These are phyloP conservation scores for Escovopsis sp. DNA, from an alignment of 2,329 filamentous ascomycete genomes.

Conservation along the genomic window DNA sequence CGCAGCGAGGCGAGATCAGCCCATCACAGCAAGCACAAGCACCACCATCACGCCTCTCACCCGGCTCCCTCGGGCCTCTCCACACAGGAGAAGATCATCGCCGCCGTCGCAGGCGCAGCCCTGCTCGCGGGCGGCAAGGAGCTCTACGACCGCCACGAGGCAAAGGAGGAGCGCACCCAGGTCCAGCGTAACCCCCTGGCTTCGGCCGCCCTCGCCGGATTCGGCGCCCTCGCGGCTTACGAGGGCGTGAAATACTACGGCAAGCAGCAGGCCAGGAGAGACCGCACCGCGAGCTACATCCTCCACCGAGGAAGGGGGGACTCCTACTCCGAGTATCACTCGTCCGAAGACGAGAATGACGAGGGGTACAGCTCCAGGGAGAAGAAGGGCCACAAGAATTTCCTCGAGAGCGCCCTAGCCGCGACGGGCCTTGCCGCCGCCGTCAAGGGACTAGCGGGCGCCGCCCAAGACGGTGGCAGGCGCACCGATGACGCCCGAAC, in stretches of 20 bases:
- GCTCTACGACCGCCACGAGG: constrained; percentile 47
- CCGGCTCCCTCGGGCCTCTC: constrained; percentile 23
- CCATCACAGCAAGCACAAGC: constrained; percentile 23
- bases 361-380: constrained; percentile 28
- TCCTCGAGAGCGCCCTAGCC: constrained; percentile 46
- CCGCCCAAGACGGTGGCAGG: constrained; percentile 26
- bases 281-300: constrained; percentile 37
- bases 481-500: constrained; percentile 25
- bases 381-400: constrained; percentile 48
- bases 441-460: constrained; percentile 42
- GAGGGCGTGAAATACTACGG: constrained; percentile 47
- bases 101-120: constrained; percentile 48
- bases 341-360: constrained; percentile 38
- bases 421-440: constrained; percentile 46
- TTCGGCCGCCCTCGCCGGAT: constrained; percentile 46
- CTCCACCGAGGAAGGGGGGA: constrained; percentile 40
- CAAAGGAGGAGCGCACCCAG: constrained; percentile 31
- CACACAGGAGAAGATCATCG: constrained; percentile 51
- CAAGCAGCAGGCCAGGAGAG: constrained; percentile 42
- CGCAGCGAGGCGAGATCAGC: constrained; percentile 22
- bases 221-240: constrained; percentile 48
- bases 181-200: constrained; percentile 43
- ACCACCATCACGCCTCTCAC: too few relatives aligned
- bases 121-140: constrained; percentile 52
- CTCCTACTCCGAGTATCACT: constrained; percentile 37